phyloP scores from a whole-genome alignment of 1,284 basidiomycete species.

The Leccinum colubrinum region DNA sequence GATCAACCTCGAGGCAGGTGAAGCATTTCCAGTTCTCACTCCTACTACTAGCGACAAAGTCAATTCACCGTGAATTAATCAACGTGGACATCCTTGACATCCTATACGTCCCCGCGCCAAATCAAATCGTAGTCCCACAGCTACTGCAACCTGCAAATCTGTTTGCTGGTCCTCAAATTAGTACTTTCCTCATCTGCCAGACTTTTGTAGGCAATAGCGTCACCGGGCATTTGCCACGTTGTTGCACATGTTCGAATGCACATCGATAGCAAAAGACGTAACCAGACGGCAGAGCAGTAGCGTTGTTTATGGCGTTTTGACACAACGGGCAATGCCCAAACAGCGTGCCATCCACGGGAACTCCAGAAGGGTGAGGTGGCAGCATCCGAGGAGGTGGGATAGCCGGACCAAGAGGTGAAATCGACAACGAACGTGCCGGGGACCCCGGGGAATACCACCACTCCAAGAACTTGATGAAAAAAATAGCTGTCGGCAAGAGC shows the following conservation, averaged over 20 bases:
- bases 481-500: constrained; percentile 89
- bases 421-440: constrained; percentile 68
- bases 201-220: constrained; percentile 73
- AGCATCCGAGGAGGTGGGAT: constrained; percentile 77
- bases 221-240: constrained; percentile 81
- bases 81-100: constrained; percentile 9
- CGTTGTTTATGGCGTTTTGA: constrained; percentile 74
- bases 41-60: constrained; percentile 1
- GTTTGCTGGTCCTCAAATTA: constrained; percentile 49
- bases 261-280: constrained; percentile 98
- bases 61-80: constrained; percentile 3
- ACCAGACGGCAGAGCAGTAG: constrained; percentile 88
- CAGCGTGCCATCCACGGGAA: constrained; percentile 54
- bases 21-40: not conserved
- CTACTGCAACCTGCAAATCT: not conserved
- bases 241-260: constrained; percentile 82
- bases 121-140: constrained; percentile 14
- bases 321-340: constrained; percentile 90
- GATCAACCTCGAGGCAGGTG: constrained; percentile 3
- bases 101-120: constrained; percentile 4
- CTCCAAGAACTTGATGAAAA: constrained; percentile 96
- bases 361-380: constrained; percentile 65
- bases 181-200: constrained; percentile 86
- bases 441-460: constrained; percentile 99
- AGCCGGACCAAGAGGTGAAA: constrained; percentile 60